Conservation (phyloP, 164 flowering plant species). For the Vitis rotundifolia region DNA sequence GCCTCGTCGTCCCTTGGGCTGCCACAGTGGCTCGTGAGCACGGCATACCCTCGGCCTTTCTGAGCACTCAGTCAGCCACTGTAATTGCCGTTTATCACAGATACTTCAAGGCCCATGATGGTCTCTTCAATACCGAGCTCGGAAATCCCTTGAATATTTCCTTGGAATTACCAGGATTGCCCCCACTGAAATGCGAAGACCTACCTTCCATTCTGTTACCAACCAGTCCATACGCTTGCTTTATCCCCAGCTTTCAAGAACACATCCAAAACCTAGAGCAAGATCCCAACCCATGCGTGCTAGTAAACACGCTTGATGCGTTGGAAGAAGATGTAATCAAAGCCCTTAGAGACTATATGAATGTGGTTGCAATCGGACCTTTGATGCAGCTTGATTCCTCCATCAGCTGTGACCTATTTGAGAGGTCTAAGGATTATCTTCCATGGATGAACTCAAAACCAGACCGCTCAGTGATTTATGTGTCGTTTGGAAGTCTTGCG, state of each 20-base stretch:
- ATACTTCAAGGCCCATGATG: constrained; percentile 9
- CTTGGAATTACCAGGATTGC: constrained; percentile 13
- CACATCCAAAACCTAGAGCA: constrained; percentile 4
- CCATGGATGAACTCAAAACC: constrained; percentile 22
- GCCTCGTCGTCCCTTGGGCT: constrained; percentile 11
- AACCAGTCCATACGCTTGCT: neutral
- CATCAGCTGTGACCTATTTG: constrained; percentile 6
- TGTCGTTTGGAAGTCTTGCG: constrained; percentile 16
- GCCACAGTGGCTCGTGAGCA: constrained; percentile 11
- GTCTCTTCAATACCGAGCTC: neutral
- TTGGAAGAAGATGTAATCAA: constrained; percentile 13
- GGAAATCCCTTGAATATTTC: neutral
- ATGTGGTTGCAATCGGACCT: constrained; percentile 18
- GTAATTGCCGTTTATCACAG: constrained; percentile 11
- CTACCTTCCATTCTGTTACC: constrained; percentile 21
- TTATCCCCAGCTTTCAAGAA: neutral
- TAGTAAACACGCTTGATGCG: constrained; percentile 22
- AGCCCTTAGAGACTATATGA: neutral
- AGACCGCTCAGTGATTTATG: constrained; percentile 13
- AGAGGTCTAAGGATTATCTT: constrained; percentile 5
- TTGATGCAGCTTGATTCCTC: constrained; percentile 9
- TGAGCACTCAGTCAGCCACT: constrained; percentile 17
- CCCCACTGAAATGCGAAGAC: constrained; percentile 5
- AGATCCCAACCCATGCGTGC: constrained; percentile 11
- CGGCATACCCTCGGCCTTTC: constrained; percentile 12